Evolutionary conservation across 768 basidiomycete genomes (phyloP).

Genomic region (Sporobolomyces phaffii): DNA sequence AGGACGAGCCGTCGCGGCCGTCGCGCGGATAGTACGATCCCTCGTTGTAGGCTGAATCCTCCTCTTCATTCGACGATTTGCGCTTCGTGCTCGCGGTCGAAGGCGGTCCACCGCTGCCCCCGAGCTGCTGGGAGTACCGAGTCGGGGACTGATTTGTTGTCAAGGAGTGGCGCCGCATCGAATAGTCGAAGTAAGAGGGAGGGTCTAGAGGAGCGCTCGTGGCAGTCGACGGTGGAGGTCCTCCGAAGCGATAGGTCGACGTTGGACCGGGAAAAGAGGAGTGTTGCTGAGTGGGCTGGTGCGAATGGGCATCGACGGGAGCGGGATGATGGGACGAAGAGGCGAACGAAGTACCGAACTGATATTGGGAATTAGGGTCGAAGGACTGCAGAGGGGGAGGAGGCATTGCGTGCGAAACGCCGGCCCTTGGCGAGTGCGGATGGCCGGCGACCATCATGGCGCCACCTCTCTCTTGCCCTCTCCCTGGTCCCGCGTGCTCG

Average conservation of each 20-base stretch:
- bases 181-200: slow-evolving; percentile 60
- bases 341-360: not conserved
- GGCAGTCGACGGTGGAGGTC: not conserved
- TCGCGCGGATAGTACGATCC: slow-evolving; percentile 7
- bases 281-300: not conserved
- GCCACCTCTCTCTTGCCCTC: not conserved
- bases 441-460: not conserved
- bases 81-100: slow-evolving; percentile 29
- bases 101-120: not conserved
- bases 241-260: slow-evolving; percentile 26
- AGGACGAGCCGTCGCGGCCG: not conserved
- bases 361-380: slow-evolving; percentile 2
- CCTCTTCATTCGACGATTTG: slow-evolving; percentile 24
- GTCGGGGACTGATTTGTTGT: slow-evolving; percentile 48
- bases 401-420: not conserved
- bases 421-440: not conserved
- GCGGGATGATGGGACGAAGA: not conserved
- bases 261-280: not conserved
- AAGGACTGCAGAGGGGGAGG: not conserved
- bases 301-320: not conserved
- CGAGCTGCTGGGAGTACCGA: not conserved
- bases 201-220: slow-evolving; percentile 47
- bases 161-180: slow-evolving; percentile 66
- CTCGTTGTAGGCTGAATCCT: not conserved
- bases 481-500: no score